Base-by-base conservation (phyloP, 495 filamentous ascomycete genomes). In the Aspergillus diversus region DNA sequence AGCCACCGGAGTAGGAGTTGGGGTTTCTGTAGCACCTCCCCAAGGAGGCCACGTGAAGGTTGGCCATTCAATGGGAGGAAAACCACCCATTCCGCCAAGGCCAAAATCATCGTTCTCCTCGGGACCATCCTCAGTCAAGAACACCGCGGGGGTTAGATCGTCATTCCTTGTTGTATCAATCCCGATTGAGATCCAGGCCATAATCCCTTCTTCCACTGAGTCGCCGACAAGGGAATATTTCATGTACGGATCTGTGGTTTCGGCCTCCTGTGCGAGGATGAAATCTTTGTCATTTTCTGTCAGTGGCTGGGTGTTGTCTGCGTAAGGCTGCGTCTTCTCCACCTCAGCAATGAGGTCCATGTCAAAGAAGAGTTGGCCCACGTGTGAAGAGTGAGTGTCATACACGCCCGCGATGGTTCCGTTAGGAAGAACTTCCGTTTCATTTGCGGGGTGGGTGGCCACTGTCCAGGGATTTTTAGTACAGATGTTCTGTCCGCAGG, bases 321-420 rank as follows among this genome's bases (percentile, higher is more conserved):
- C 79, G 71, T 90, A 89, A 0, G 86, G 86, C 7, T 70, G 60
- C 1, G 71, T 69, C 33, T 71, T 69, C 62, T 87, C 81, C 57
- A 83, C 81, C 2, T 66, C 65, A 42, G 66, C 55, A 59, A 81
- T 77, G 3, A 89, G 79, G 33, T 76, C 70, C 63, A 86, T 78
- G 66, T 87, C 83, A 60, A 83, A 89, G 83, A 86, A 89, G 42
- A 87, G 49, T 68, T 90, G 86, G 31, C 86, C 86, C 57, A 88
- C 76, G 69, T 90, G 83, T 12, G 65, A 56, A 3, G 69, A 47
- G 35, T 63, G 64, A 7, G 37, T 8, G 37, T 39, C 37, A 49
- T 74, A 75, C 0, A 75, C 66, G 17, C 73, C 75, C 16, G 65
- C 60, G 27, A 79, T 58, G 32, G 75, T 79, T 46, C 70, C 64